Evolutionary conservation across 2,329 filamentous ascomycete species (phyloP), one percentile per base, ranked within the genome.

Genomic region (Colletotrichum sp.): DNA sequence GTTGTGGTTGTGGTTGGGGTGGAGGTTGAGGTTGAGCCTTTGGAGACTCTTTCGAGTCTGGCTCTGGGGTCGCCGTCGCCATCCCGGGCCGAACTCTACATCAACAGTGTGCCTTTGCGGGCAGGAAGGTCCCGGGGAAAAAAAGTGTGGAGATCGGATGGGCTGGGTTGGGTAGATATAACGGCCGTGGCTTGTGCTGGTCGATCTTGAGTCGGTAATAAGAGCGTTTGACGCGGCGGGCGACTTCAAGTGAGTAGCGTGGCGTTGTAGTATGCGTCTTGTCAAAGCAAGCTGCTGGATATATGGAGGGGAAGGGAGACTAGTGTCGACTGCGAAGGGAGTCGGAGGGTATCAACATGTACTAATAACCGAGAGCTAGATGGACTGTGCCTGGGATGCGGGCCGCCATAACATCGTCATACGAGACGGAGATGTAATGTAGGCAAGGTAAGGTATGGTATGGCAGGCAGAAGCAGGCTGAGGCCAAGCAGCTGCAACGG

Each of bases 1-100:
- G 58, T 12, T 61, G 58, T 21, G 58, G 62, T 69, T 60, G 71
- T 55, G 67, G 62, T 71, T 55, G 71, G 43, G 67, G 66, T 73
- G 52, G 61, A 55, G 67, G 66, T 73, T 60, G 71, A 60, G 58
- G 62, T 76, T 60, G 71, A 61, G 67, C 65, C 34, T 52, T 52
- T 52, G 70, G 36, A 21, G 75, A 77, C 77, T 78, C 77, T 66
- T 76, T 76, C 26, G 77, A 78, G 77, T 77, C 72, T 48, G 77
- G 48, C 66, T 77, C 75, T 66, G 66, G 24, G n/a, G 77, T 75
- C 56, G 75, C 36, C 56, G 77, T 75, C 77, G 75, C 77, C 77
- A 78, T 78, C 77, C 74, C 32, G 74, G 43, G 66, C 61, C 70
- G 66, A 34, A 55, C 43, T 75, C 70, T 66, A 75, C 66, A 75